phyloP scores from a whole-genome alignment of 768 basidiomycete species.

The Russula sp. region DNA sequence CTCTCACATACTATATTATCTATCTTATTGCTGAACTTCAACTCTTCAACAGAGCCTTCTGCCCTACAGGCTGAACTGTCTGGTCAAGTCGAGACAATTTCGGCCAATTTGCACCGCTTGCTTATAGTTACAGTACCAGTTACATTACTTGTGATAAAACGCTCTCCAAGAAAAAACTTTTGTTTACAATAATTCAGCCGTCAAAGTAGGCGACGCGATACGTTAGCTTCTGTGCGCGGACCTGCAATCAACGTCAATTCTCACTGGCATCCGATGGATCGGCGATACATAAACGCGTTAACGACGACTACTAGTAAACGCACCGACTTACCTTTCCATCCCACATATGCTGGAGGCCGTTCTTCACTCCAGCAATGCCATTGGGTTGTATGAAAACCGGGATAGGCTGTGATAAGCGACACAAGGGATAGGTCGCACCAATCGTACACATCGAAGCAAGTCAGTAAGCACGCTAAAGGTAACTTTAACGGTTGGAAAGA shows the following conservation, averaged over 20 bases:
- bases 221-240: slow-evolving; percentile 37
- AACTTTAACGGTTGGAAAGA: slow-evolving; percentile 6
- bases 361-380: slow-evolving; percentile 33
- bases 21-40: no score
- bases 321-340: slow-evolving; percentile 32
- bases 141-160: no score
- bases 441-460: slow-evolving; percentile 7
- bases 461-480: not conserved
- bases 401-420: not conserved
- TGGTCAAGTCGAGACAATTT: no score
- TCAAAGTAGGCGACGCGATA: slow-evolving; percentile 26
- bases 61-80: no score
- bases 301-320: no score
- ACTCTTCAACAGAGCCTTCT: no score
- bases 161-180: no score
- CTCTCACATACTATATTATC: no score
- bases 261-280: not conserved
- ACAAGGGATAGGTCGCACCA: no score
- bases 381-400: slow-evolving; percentile 32
- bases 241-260: slow-evolving; percentile 11
- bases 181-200: no score
- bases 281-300: not conserved
- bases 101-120: no score
- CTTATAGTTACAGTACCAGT: no score
- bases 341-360: slow-evolving; percentile 34